Evolutionary conservation across 208 protist genomes (phyloP).

Genomic region (Trypanosoma lewisi): DNA sequence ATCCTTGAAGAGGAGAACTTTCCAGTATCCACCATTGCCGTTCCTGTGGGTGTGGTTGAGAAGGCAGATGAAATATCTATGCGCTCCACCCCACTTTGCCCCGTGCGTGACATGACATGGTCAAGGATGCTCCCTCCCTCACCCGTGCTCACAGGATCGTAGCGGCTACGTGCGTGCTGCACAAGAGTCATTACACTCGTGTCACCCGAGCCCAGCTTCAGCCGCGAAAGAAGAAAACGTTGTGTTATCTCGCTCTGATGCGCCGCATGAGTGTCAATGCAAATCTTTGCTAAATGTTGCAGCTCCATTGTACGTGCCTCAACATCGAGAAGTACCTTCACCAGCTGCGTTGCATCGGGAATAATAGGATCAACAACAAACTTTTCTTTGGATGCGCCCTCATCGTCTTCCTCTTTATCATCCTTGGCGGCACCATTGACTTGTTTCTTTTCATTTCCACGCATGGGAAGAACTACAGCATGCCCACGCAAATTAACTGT

Average conservation of each 20-base stretch:
- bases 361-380: conserved; percentile 12
- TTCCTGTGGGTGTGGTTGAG: background rate
- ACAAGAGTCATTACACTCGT: background rate
- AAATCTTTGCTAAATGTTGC: background rate
- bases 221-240: conserved; percentile 18
- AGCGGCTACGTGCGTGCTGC: conserved; percentile 2
- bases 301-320: conserved; percentile 23
- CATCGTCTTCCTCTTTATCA: background rate
- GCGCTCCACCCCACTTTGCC: background rate
- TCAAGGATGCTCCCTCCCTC: conserved; percentile 3
- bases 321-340: conserved; percentile 23
- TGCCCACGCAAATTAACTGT: conserved; percentile 30
- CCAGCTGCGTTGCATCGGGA: conserved; percentile 20
- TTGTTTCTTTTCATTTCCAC: background rate
- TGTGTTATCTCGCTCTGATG: conserved; percentile 14
- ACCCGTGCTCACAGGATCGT: background rate
- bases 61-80: background rate
- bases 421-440: background rate
- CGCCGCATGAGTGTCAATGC: conserved; percentile 11
- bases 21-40: background rate
- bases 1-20: background rate
- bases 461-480: background rate
- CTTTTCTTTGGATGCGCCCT: background rate
- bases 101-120: conserved; percentile 6
- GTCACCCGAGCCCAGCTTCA: conserved; percentile 15